A percentile compares a stretch with the other conserved stretches of the same genome.
Conservation (phyloP, 495 filamentous ascomycete genomes). For the Aspergillus steynii region DNA sequence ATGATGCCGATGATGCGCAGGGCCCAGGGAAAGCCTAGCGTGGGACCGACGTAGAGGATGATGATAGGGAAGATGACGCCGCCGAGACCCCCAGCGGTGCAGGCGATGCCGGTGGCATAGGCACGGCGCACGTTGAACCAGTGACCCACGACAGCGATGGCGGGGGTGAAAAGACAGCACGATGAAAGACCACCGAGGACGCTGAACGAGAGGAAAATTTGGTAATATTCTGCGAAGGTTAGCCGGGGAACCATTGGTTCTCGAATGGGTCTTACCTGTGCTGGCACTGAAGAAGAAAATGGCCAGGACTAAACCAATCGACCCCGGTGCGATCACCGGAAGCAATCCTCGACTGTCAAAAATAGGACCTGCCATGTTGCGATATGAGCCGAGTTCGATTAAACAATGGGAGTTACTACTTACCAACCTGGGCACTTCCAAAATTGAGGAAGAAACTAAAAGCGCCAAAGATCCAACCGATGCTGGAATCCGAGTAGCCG, state of each 20-base stretch:
- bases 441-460: conserved; percentile 61
- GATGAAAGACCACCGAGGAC: conserved; percentile 37
- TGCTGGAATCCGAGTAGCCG: conserved; percentile 52
- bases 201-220: conserved; percentile 42
- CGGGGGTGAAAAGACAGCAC: conserved; percentile 61
- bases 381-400: not conserved
- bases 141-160: conserved; percentile 56
- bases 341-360: conserved; percentile 31
- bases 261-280: conserved; percentile 29
- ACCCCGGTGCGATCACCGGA: conserved; percentile 28
- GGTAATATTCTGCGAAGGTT: conserved; percentile 45
- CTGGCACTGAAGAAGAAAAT: conserved; percentile 50
- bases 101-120: conserved; percentile 71
- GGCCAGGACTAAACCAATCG: conserved; percentile 29
- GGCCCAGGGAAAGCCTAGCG: conserved; percentile 71
- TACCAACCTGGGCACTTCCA: conserved; percentile 44
- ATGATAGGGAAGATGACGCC: conserved; percentile 76
- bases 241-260: conserved; percentile 46
- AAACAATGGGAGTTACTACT: not conserved
- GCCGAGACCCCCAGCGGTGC: conserved; percentile 67
- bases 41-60: conserved; percentile 60
- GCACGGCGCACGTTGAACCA: conserved; percentile 73
- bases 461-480: conserved; percentile 74
- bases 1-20: conserved; percentile 70
- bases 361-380: conserved; percentile 26